These are phyloP conservation scores for Aspergillus pseudonomiae DNA, from an alignment of 2,329 filamentous ascomycete genomes.

Conservation along the genomic window DNA sequence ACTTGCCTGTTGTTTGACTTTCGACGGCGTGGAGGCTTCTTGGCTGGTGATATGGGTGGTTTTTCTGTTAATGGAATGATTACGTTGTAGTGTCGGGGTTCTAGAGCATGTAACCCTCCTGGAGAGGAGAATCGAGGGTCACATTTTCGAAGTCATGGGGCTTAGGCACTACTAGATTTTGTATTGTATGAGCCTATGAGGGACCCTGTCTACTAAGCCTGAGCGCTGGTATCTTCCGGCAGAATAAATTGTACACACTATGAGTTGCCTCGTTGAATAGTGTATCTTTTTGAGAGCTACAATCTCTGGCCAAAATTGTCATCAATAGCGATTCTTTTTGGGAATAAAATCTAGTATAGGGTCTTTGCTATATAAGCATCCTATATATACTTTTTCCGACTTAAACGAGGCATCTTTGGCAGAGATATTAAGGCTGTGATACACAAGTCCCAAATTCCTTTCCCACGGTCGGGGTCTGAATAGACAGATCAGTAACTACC, in stretches of 20 bases:
- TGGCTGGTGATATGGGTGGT: not conserved
- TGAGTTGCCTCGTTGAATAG: not conserved
- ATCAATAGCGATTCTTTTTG: too few relatives aligned
- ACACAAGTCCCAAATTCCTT: too few relatives aligned
- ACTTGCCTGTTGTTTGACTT: not conserved
- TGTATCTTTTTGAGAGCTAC: not conserved
- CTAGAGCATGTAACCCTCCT: not conserved
- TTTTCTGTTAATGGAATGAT: not conserved
- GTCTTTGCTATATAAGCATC: too few relatives aligned
- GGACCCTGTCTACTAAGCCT: not conserved
- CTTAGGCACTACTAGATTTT: too few relatives aligned
- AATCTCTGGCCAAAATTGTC: not conserved
- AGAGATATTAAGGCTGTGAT: too few relatives aligned
- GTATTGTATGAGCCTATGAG: too few relatives aligned
- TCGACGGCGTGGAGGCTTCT: not conserved
- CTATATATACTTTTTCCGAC: too few relatives aligned
- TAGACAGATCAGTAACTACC: too few relatives aligned
- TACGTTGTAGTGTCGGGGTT: not conserved
- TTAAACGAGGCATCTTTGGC: too few relatives aligned
- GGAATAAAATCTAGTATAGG: too few relatives aligned
- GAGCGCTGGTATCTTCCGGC: not conserved
- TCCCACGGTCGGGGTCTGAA: too few relatives aligned
- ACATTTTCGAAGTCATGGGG: not conserved
- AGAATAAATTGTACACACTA: not conserved
- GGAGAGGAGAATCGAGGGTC: not conserved